Evolutionary conservation across 2,329 filamentous ascomycete genomes (phyloP).

Genomic region (Colletotrichum horii): DNA sequence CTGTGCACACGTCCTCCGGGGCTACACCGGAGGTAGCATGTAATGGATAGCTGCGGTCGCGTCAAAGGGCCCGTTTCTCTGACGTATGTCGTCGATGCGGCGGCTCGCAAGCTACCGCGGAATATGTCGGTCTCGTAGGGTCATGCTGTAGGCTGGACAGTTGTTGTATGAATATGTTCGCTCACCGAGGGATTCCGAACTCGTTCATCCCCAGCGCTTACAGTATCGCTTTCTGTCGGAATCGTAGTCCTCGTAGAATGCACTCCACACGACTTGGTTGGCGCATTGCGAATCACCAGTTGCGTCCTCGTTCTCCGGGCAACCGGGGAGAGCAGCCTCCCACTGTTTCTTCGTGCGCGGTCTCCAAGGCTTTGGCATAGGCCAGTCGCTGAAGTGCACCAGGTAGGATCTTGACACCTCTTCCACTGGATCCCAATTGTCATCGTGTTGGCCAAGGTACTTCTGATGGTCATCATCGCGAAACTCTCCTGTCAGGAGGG

Average conservation of each 20-base stretch:
- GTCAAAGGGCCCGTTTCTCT: not conserved
- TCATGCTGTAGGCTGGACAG: not conserved
- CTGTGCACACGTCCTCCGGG: not conserved
- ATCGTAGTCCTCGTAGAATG: slow-evolving; percentile 5
- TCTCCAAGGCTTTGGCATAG: slow-evolving; percentile 66
- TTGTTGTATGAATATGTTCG: not conserved
- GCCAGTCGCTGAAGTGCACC: slow-evolving; percentile 76
- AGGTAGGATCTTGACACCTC: slow-evolving; percentile 66
- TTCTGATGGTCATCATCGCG: slow-evolving; percentile 52
- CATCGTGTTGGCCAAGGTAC: slow-evolving; percentile 50
- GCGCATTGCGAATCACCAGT: not conserved
- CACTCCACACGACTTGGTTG: slow-evolving; percentile 3
- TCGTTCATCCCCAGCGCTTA: not conserved
- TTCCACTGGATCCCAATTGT: slow-evolving; percentile 63
- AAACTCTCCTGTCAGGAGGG: slow-evolving; percentile 68
- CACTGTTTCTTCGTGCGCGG: not conserved
- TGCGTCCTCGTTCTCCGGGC: not conserved
- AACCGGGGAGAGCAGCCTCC: slow-evolving; percentile 10
- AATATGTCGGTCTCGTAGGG: not conserved
- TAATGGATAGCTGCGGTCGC: not conserved
- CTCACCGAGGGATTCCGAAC: not conserved
- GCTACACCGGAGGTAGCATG: not conserved
- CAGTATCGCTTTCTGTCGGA: slow-evolving; percentile 5
- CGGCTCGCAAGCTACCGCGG: not conserved
- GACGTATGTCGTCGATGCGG: not conserved